These are phyloP conservation scores for Starmerella floris DNA, from an alignment of 805 yeast genomes.

Conservation along the genomic window DNA sequence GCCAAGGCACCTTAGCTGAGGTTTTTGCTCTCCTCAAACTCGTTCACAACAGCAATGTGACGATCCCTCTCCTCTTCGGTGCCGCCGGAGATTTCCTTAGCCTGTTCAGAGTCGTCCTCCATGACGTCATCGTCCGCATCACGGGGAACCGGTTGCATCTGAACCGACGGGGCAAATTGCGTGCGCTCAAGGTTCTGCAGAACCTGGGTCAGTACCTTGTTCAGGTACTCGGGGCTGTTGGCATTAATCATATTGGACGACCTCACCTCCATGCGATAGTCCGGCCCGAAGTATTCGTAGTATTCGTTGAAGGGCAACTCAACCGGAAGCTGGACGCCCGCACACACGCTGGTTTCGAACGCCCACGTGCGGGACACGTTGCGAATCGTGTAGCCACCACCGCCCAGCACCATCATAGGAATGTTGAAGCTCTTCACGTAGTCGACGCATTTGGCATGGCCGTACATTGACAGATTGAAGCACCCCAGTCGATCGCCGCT, in stretches of 20 bases:
- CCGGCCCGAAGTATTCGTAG: conserved; percentile 95
- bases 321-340: conserved; percentile 38
- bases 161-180: conserved; percentile 95
- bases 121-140: conserved; percentile 81
- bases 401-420: conserved; percentile 86
- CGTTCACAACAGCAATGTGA: conserved; percentile 55
- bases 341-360: conserved; percentile 74
- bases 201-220: conserved; percentile 67
- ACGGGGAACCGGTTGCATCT: conserved; percentile 74
- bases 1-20: conserved; percentile 8
- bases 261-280: conserved; percentile 84
- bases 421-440: conserved; percentile 77
- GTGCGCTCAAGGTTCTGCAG: conserved; percentile 71
- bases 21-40: conserved; percentile 47
- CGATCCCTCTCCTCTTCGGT: conserved; percentile 74
- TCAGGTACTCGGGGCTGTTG: conserved; percentile 80
- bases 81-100: conserved; percentile 65
- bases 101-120: conserved; percentile 66
- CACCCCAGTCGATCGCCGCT: conserved; percentile 91
- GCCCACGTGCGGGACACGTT: conserved; percentile 94
- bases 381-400: conserved; percentile 96
- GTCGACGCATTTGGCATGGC: conserved; percentile 91
- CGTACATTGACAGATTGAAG: conserved; percentile 80
- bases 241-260: conserved; percentile 96
- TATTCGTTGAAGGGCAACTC: conserved; percentile 88